Percentiles rank a stretch among this genome's conserved stretches.
Conservation (phyloP, 169 alveolate genomes). For the Plasmodium reichenowi region DNA sequence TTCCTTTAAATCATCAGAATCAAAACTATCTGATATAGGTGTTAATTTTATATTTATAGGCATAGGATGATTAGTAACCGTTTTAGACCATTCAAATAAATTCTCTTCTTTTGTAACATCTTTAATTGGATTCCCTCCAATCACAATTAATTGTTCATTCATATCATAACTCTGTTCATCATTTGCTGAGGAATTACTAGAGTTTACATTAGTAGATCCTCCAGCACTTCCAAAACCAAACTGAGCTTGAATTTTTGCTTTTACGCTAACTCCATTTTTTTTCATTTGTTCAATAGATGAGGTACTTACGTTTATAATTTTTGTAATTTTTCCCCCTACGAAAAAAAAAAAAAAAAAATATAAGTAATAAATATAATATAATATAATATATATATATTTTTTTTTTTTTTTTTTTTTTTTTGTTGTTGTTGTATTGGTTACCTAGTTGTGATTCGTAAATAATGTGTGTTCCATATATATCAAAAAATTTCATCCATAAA, state of each 20-base stretch:
- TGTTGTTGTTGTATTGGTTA: constrained; percentile 8
- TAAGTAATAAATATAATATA: too few relatives aligned
- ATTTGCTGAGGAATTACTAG: constrained; percentile 21
- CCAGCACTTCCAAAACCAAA: constrained; percentile 75
- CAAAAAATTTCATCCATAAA: constrained; percentile 86
- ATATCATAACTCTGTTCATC: constrained; percentile 40
- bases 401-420: too few relatives aligned
- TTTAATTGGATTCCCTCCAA: constrained; percentile 86
- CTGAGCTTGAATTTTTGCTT: constrained; percentile 79
- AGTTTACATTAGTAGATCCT: constrained; percentile 24
- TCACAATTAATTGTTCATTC: constrained; percentile 81
- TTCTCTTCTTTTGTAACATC: constrained; percentile 83
- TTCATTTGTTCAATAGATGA: constrained; percentile 81
- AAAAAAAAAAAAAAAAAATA: too few relatives aligned
- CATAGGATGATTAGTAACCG: constrained; percentile 82
- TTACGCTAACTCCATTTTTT: constrained; percentile 82
- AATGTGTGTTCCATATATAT: constrained; percentile 88
- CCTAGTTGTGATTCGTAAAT: constrained; percentile 86
- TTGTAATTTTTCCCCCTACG: constrained; percentile 88
- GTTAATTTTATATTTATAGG: constrained; percentile 83
- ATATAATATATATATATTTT: too few relatives aligned
- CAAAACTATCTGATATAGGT: constrained; percentile 64
- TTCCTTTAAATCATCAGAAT: constrained; percentile 56
- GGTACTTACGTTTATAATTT: constrained; percentile 82
- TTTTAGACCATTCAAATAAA: constrained; percentile 83